Evolutionary conservation across 768 basidiomycete genomes (phyloP).

Genomic region (Leccinum subtestaceum): DNA sequence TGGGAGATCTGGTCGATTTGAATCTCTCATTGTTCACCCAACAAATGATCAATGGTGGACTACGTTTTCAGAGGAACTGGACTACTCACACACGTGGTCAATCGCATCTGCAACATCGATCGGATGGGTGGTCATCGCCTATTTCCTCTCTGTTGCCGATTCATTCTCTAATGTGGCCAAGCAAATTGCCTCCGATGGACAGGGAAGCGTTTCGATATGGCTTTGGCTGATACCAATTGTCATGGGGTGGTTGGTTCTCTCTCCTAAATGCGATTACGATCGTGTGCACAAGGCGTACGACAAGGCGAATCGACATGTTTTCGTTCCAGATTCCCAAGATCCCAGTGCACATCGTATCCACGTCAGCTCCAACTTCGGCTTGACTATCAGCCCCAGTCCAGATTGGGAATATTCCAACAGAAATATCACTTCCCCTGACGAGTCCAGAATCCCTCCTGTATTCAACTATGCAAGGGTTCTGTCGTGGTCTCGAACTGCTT

Average conservation of each 20-base stretch:
- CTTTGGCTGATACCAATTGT: slow-evolving; percentile 43
- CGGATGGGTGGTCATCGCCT: slow-evolving; percentile 44
- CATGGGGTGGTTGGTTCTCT: slow-evolving; percentile 40
- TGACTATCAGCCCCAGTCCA: slow-evolving; percentile 14
- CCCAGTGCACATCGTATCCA: neutral
- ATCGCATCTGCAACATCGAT: slow-evolving; percentile 40
- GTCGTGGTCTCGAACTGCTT: slow-evolving; percentile 20
- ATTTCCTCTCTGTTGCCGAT: slow-evolving; percentile 22
- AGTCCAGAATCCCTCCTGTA: slow-evolving; percentile 5
- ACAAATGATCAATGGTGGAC: slow-evolving; percentile 45
- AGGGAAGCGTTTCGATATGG: slow-evolving; percentile 41
- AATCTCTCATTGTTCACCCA: slow-evolving; percentile 42
- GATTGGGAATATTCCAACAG: neutral
- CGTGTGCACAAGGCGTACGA: slow-evolving; percentile 25
- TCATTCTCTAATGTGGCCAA: slow-evolving; percentile 16
- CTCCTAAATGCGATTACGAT: slow-evolving; percentile 37
- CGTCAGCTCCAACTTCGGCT: slow-evolving; percentile 9
- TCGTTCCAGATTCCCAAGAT: neutral
- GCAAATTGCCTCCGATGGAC: slow-evolving; percentile 32
- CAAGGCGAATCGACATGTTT: slow-evolving; percentile 10
- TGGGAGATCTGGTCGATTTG: slow-evolving; percentile 27
- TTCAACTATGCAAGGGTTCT: slow-evolving; percentile 27
- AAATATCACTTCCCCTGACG: slow-evolving; percentile 20
- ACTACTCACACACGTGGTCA: slow-evolving; percentile 41
- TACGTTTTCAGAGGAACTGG: slow-evolving; percentile 30